A percentile compares a stretch with the other conserved stretches of the same genome.
Evolutionary conservation across 208 protist species (phyloP).

Genomic region (Trypanosomatidae sp.): DNA sequence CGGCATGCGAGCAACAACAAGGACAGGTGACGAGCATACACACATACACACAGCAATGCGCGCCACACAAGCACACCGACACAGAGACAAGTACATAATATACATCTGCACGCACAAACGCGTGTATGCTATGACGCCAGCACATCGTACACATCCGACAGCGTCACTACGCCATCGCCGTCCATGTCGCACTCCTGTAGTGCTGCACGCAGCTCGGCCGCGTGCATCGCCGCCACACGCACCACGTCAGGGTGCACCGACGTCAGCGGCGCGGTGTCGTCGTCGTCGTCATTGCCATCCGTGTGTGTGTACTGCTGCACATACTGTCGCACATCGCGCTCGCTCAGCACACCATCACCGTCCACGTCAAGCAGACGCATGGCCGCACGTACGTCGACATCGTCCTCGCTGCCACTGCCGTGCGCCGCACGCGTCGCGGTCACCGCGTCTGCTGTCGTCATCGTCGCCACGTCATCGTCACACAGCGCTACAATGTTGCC

Average conservation of each 20-base stretch:
- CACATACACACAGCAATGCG: too few relatives aligned
- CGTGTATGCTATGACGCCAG: constrained; percentile 8
- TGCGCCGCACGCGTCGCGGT: constrained; percentile 9
- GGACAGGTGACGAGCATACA: neutral
- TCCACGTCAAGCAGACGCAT: constrained; percentile 53
- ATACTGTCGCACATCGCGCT: constrained; percentile 24
- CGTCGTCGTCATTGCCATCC: neutral
- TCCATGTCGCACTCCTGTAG: constrained; percentile 55
- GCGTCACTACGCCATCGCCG: constrained; percentile 43
- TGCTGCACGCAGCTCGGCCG: constrained; percentile 26
- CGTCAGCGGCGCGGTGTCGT: too few relatives aligned
- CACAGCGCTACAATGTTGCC: too few relatives aligned
- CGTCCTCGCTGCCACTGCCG: constrained; percentile 21
- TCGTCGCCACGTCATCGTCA: too few relatives aligned
- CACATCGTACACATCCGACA: constrained; percentile 25
- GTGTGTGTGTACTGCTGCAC: constrained; percentile 7
- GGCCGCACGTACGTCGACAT: too few relatives aligned
- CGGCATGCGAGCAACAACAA: constrained; percentile 5
- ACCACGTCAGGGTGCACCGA: too few relatives aligned
- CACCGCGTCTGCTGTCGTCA: too few relatives aligned
- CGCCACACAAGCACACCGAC: too few relatives aligned
- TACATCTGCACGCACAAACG: too few relatives aligned
- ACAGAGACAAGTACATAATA: too few relatives aligned
- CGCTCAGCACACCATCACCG: constrained; percentile 41
- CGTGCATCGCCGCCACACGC: constrained; percentile 5